These are phyloP conservation scores for Chaetomium sp. DNA, from an alignment of 2,329 filamentous ascomycete species.

Conservation along the genomic window DNA sequence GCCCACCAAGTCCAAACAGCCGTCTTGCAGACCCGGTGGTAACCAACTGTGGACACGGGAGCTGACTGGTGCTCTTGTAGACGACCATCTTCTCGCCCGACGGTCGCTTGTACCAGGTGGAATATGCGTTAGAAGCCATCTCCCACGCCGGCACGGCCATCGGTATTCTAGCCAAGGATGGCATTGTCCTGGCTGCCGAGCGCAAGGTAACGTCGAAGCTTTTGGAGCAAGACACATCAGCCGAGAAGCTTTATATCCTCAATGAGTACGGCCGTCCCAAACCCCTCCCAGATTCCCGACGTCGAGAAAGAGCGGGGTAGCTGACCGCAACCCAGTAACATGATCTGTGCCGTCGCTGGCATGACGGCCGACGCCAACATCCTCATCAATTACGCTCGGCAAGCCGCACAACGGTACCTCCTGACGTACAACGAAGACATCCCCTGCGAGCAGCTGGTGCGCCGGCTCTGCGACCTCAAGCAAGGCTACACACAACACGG, in stretches of 20 bases:
- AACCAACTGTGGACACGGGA: slow-evolving; percentile 8
- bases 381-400: slow-evolving; percentile 98
- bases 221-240: slow-evolving; percentile 97
- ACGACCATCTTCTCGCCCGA: slow-evolving; percentile 99
- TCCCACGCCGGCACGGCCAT: slow-evolving; percentile 96
- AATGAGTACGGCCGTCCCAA: slow-evolving; percentile 66
- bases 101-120: slow-evolving; percentile 96
- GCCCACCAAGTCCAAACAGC: neutral
- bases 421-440: slow-evolving; percentile 99
- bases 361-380: slow-evolving; percentile 99
- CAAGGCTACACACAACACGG: slow-evolving; percentile 99
- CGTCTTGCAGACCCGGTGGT: neutral
- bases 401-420: slow-evolving; percentile 94
- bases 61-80: slow-evolving; percentile 39
- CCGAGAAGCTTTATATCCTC: slow-evolving; percentile 98
- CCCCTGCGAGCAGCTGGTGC: slow-evolving; percentile 96
- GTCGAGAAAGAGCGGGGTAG: neutral
- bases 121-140: slow-evolving; percentile 98
- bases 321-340: slow-evolving; percentile 61
- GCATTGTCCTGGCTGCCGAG: slow-evolving; percentile 95
- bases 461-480: slow-evolving; percentile 93
- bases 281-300: too few relatives aligned
- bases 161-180: slow-evolving; percentile 94
- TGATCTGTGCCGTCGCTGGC: slow-evolving; percentile 98
- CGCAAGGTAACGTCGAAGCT: slow-evolving; percentile 99